Conservation (phyloP, 805 yeast species). For the Maudiozyma barnettii region DNA sequence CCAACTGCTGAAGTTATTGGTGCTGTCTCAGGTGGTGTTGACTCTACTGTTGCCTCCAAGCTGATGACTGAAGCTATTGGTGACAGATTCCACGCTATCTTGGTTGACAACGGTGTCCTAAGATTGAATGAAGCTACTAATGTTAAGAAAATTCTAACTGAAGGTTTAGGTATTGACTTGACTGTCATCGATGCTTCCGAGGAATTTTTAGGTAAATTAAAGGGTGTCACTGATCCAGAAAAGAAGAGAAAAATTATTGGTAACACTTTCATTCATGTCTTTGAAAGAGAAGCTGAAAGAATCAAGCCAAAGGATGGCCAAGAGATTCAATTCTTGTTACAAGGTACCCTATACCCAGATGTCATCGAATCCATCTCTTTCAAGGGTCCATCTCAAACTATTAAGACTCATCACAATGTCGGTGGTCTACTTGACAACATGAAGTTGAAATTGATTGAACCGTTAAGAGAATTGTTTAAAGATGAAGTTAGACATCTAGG, state of each 20-base stretch:
- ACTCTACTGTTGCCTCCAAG: conserved; percentile 98
- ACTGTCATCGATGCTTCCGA: conserved; percentile 92
- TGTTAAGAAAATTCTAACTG: conserved; percentile 83
- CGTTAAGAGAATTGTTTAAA: conserved; percentile 95
- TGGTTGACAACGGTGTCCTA: conserved; percentile 97
- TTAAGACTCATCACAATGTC: conserved; percentile 98
- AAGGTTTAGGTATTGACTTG: conserved; percentile 89
- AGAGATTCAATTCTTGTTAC: conserved; percentile 86
- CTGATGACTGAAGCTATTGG: conserved; percentile 97
- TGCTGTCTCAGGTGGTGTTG: conserved; percentile 99
- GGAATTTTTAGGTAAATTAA: conserved; percentile 73
- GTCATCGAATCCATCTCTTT: conserved; percentile 97
- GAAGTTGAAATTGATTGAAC: conserved; percentile 97
- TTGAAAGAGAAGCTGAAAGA: conserved; percentile 89
- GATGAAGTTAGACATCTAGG: conserved; percentile 98
- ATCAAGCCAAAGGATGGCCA: conserved; percentile 84
- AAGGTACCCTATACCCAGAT: conserved; percentile 97
- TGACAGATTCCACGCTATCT: conserved; percentile 94
- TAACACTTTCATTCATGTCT: conserved; percentile 92
- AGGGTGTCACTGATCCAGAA: conserved; percentile 97
- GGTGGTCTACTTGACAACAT: conserved; percentile 96
- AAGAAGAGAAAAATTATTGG: conserved; percentile 98
- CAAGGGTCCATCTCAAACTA: conserved; percentile 99
- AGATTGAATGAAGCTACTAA: conserved; percentile 84
- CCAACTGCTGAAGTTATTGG: conserved; percentile 98